These are phyloP conservation scores for Prunella vulgaris DNA, from an alignment of 257 asterid genomes.

Conservation along the genomic window DNA sequence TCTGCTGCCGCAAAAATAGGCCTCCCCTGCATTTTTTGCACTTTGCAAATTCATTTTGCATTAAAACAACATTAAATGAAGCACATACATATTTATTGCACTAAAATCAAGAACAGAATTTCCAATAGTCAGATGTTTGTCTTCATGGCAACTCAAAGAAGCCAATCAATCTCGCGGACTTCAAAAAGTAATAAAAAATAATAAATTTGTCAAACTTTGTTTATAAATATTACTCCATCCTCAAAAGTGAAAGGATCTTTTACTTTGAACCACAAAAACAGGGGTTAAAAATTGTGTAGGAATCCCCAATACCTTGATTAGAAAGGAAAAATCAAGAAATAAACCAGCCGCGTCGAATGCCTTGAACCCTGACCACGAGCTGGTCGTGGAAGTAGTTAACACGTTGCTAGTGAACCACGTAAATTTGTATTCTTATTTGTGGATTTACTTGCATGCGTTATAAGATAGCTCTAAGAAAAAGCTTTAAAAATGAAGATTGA, in stretches of 20 bases:
- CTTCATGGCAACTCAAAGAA: conserved; percentile 42
- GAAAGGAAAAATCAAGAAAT: conserved; percentile 16
- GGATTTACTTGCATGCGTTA: too few relatives aligned
- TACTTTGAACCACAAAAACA: conserved; percentile 3
- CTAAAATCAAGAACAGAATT: neutral
- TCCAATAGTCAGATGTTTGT: conserved; percentile 17
- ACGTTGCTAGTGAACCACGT: too few relatives aligned
- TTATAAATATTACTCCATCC: neutral
- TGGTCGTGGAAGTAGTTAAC: too few relatives aligned
- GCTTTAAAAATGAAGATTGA: conserved; percentile 25
- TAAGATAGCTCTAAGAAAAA: too few relatives aligned
- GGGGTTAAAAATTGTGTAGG: neutral
- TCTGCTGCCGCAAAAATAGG: conserved; percentile 48
- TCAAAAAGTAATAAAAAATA: conserved; percentile 1
- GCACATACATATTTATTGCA: neutral
- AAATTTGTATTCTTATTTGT: too few relatives aligned
- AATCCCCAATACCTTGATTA: conserved; percentile 26
- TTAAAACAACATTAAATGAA: neutral
- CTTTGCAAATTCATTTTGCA: conserved; percentile 3
- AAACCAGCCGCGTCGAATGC: too few relatives aligned
- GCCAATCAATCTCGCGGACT: conserved; percentile 16
- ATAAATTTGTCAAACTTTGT: conserved; percentile 26
- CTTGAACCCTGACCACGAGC: too few relatives aligned
- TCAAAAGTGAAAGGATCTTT: neutral
- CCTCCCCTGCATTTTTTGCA: conserved; percentile 36